Base-by-base conservation (phyloP, 139 green algal genomes). In the Pycnococcus provasolii region DNA sequence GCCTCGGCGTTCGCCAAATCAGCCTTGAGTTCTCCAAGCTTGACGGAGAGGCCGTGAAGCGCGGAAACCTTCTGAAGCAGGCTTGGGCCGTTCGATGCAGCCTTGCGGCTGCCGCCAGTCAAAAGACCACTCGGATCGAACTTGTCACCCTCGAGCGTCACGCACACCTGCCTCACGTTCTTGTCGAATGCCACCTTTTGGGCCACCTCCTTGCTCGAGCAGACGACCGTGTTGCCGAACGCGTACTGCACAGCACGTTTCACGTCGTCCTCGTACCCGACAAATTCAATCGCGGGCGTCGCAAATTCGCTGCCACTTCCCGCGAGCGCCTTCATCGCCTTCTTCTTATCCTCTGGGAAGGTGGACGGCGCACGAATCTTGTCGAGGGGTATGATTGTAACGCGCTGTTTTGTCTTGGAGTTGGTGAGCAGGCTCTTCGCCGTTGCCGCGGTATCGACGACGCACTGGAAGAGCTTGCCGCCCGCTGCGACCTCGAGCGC, bases 371-470 rank as follows among this genome's bases (percentile, higher is more conserved):
- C 60, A 26, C 26, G 26, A 26, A 26, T 26, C 26, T 26, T 95
- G 86, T 97, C 92, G 7, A 99, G 84, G 0, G 94, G 93, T 57
- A 99, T 92, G 80, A 99, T 88, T 43, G 94, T 99, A 11, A 96
- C 89, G 4, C 91, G 80, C 60, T 87, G 83, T 6, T 74, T 70
- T 26, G 98, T 84, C 64, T 84, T 66, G 1, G 89, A 91, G 8
- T 82, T 79, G 26, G 87, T 77, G 59, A 99, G 80, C 51, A 99
- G 80, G 54, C 84, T 75, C 75, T 96, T 95, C 63, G 83, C 92
- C 0, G 87, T 96, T 1, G 72, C 64, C 9, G 87, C 87, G 42
- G 77, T 86, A 57, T 90, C 85, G 37, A 95, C 87, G 13, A 97
- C 87, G 48, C 95, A 87, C 72, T 99, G 87, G 78, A 90, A 91